A percentile compares a stretch with the other conserved stretches of the same genome.
Conservation (phyloP, 1,284 basidiomycete genomes). For the Pterulicium gracile region DNA sequence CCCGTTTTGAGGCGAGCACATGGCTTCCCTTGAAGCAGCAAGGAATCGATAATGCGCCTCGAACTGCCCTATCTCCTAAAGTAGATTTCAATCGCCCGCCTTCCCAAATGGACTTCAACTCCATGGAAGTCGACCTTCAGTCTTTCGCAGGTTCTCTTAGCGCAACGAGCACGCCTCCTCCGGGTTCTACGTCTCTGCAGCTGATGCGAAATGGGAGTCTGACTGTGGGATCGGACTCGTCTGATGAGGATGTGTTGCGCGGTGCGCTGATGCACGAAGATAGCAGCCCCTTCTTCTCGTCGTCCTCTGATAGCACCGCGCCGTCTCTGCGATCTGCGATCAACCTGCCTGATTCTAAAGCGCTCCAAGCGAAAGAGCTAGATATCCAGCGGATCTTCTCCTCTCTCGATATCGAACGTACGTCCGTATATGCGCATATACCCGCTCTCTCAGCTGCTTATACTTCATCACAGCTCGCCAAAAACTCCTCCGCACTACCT, state of each 20-base stretch:
- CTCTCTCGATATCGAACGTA: not conserved
- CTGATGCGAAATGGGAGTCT: not conserved
- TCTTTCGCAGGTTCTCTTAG: not conserved
- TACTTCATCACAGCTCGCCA: not conserved
- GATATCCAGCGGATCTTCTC: not conserved
- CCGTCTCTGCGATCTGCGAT: not conserved
- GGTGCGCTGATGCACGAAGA: not conserved
- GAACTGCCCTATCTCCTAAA: no score
- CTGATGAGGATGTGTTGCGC: not conserved
- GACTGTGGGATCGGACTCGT: not conserved
- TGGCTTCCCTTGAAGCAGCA: not conserved
- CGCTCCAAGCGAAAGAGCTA: not conserved
- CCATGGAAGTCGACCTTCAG: not conserved
- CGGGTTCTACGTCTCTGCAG: not conserved
- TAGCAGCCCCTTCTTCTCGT: not conserved
- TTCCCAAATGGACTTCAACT: not conserved
- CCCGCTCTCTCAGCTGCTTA: not conserved
- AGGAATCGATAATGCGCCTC: not conserved
- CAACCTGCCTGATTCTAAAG: not conserved
- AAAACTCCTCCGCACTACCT: not conserved
- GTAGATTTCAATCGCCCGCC: slow-evolving; percentile 2
- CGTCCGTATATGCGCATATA: not conserved
- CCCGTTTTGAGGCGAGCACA: not conserved
- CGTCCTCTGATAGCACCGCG: not conserved
- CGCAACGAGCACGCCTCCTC: not conserved